Evolutionary conservation across 2,329 filamentous ascomycete genomes (phyloP).

Genomic region (Diaporthe sp.): DNA sequence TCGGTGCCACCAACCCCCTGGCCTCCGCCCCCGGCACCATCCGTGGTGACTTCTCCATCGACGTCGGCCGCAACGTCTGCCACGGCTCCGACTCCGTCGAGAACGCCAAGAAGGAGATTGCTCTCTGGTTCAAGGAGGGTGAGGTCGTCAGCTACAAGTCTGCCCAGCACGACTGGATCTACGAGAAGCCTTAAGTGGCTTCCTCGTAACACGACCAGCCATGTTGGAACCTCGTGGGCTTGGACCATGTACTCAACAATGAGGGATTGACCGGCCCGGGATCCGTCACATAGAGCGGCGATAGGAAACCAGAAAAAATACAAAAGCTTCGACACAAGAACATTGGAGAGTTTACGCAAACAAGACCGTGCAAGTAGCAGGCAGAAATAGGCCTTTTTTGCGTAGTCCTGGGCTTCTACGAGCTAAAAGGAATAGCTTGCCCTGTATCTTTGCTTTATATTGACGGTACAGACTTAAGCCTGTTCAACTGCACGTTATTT

Average conservation of each 20-base stretch:
- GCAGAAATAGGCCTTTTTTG: background rate
- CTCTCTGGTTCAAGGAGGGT: conserved; percentile 94
- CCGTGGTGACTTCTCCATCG: conserved; percentile 91
- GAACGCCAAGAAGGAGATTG: conserved; percentile 99
- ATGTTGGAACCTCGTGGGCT: background rate
- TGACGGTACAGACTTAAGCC: background rate
- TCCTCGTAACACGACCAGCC: background rate
- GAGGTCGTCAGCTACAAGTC: conserved; percentile 90
- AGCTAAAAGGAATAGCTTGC: background rate
- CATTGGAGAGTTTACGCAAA: background rate
- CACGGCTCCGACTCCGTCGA: conserved; percentile 99
- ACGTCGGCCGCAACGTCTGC: conserved; percentile 69
- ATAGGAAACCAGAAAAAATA: conserved; percentile 43
- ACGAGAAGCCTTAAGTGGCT: conserved; percentile 81
- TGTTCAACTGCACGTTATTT: conserved; percentile 7
- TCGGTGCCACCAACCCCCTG: conserved; percentile 99
- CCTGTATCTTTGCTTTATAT: background rate
- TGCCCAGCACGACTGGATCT: conserved; percentile 92
- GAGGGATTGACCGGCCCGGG: background rate
- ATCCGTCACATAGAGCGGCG: conserved; percentile 34
- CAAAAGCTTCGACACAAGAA: conserved; percentile 32
- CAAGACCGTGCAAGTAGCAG: background rate
- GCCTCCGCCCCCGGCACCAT: conserved; percentile 97
- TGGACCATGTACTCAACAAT: background rate
- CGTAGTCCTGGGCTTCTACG: background rate